A percentile compares a stretch with the other conserved stretches of the same genome.
These are phyloP conservation scores for Asterophora lycoperdoides DNA, from an alignment of 768 basidiomycete species.

Conservation along the genomic window DNA sequence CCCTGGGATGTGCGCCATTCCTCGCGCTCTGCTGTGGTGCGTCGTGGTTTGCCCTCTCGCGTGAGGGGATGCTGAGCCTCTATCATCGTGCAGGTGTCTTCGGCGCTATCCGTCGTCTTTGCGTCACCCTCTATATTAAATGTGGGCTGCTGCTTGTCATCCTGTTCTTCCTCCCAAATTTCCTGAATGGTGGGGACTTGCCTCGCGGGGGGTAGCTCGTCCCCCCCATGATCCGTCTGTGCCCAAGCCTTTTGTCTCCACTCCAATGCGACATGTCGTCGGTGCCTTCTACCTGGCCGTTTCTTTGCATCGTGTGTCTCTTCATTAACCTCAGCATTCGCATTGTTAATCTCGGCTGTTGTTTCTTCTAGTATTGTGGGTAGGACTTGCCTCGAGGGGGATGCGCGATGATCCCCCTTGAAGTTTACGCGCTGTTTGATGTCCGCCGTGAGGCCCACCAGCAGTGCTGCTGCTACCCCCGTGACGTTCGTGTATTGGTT, in stretches of 20 bases:
- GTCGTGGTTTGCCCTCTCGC: background rate
- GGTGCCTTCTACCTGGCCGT: background rate
- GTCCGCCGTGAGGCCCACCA: constrained; percentile 7
- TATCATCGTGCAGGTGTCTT: background rate
- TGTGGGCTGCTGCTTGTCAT: too few relatives aligned
- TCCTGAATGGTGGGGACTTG: background rate
- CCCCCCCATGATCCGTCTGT: background rate
- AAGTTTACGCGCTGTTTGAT: constrained; percentile 13
- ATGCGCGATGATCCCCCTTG: constrained; percentile 13
- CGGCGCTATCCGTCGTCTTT: background rate
- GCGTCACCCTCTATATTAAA: background rate
- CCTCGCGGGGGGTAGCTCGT: background rate
- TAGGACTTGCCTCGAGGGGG: too few relatives aligned
- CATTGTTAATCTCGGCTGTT: too few relatives aligned
- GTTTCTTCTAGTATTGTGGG: too few relatives aligned
- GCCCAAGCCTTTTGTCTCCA: background rate
- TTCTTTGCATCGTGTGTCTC: background rate
- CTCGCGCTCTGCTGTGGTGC: background rate
- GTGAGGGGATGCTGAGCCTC: background rate
- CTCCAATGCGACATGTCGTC: background rate
- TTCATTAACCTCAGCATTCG: background rate
- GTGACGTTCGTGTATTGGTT: too few relatives aligned
- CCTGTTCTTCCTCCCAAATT: background rate
- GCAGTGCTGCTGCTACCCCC: too few relatives aligned
- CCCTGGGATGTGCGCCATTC: background rate